A percentile compares a stretch with the other conserved stretches of the same genome.
Evolutionary conservation across 1,284 basidiomycete genomes (phyloP).

Genomic region (Binderoboletus segoi): DNA sequence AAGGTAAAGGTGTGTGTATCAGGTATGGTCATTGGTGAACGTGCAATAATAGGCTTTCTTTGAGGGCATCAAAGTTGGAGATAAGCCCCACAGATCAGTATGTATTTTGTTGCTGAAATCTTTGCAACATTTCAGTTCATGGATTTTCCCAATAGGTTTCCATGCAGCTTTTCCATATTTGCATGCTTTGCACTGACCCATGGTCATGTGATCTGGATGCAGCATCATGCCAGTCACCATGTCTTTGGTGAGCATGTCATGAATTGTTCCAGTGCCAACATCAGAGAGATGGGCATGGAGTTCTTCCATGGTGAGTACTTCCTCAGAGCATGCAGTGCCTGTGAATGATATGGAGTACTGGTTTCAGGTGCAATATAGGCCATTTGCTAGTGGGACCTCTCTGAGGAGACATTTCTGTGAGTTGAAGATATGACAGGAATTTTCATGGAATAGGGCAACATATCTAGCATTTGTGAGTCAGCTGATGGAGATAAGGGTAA

Average conservation of each 20-base stretch:
- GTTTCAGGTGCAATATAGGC: no score
- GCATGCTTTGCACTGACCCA: background rate
- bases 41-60: background rate
- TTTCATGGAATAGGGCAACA: background rate
- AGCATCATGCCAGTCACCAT: background rate
- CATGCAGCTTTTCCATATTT: background rate
- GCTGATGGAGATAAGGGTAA: slow-evolving; percentile 40
- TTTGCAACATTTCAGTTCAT: fast-evolving
- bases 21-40: background rate
- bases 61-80: background rate
- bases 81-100: background rate
- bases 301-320: slow-evolving; percentile 8
- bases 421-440: background rate
- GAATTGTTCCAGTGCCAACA: background rate
- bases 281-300: slow-evolving; percentile 2
- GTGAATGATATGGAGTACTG: no score
- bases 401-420: background rate
- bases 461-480: slow-evolving; percentile 17
- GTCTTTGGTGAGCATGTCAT: background rate
- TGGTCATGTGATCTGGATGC: background rate
- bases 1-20: background rate
- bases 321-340: background rate
- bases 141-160: background rate
- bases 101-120: background rate
- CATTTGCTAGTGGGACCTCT: background rate